Base-by-base conservation (phyloP, 2,329 filamentous ascomycete genomes). In the Fusarium sp. region DNA sequence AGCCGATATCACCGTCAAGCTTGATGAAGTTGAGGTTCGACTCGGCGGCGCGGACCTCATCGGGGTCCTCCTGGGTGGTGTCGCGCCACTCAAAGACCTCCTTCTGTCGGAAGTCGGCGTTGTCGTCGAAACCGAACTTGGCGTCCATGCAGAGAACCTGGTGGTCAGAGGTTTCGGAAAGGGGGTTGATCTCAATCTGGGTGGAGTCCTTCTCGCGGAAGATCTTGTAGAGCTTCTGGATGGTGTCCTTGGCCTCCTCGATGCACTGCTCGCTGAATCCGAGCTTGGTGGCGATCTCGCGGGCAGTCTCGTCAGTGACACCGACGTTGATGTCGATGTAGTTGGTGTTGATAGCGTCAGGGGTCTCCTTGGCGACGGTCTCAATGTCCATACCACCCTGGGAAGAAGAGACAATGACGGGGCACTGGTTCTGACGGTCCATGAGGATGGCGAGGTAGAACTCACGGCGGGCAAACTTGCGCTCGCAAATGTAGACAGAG, bases 341-440 rank as follows among this genome's bases (percentile, higher is more conserved):
- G 74, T 93, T 97, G 75, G 95, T 97, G 83, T 90, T 91, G 84
- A 99, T 99, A 75, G 96, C 96, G 11, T 96, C 93, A 66, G 96
- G 96, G 84, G 88, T 93, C 86, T 99, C 96, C 89, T 98, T 99
- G 79, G 96, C 96, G 74, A 99, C 96, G 54, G 92, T 89, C 88
- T 99, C 96, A 77, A 99, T 99, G 81, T 99, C 96, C 93, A 99
- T 97, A 80, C 96, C 96, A 82, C 96, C 96, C 84, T 99, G 96
- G 62, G 94, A 97, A 66, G 95, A 98, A 74, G 96, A 95, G 66
- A 99, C 94, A 75, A 99, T 97, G 79, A 98, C 94, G 75, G 96
- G 96, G 71, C 88, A 87, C 85, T 98, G 96, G 52, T 92, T 91
- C 73, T 87, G 89, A 78, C 96, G 93, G 86, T 99, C 96, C 96